Evolutionary conservation across 495 filamentous ascomycete species (phyloP), one percentile per base, ranked within the genome.

Genomic region (Penicillium roqueforti): DNA sequence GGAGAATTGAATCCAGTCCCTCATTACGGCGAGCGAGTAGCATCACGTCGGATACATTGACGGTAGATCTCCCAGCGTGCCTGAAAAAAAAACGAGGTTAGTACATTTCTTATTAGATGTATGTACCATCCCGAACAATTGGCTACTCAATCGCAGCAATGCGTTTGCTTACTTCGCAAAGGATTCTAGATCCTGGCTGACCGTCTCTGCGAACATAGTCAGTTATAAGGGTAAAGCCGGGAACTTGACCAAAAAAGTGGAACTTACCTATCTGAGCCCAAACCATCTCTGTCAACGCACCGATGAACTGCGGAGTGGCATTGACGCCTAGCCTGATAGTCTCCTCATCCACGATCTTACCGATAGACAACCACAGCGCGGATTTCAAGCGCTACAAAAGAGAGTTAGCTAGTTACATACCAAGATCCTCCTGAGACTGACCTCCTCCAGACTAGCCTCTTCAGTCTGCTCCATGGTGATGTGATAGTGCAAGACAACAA

Each of bases 261-360:
- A 50, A 60, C 69, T 60, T 80, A 90, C 90, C 88, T 53, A 96
- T 88, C 59, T 98, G 93, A 11, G 82, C 75, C 87, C 87, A 97
- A 23, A 92, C 87, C 76, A 97, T 78, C 72, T 97, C 92, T 0
- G 89, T 95, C 66, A 97, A 70, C 0, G 90, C 90, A 9, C 84
- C 92, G 60, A 96, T 97, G 71, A 97, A 98, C 65, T 97, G 92
- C 6, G 91, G 92, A 1, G 91, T 97, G 2, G 92, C 90, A 69
- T 92, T 96, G 54, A 87, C 79, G 62, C 87, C 85, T 11, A 87
- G 76, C 22, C 77, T 77, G 32, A 93, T 71, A 26, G 84, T 87
- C 66, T 95, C 89, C 56, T 92, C 84, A 68, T 97, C 92, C 41
- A 96, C 87, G 43, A 91, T 89, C 66, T 91, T 87, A 64, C 92